Percentiles rank a stretch among this genome's conserved stretches.
These are phyloP conservation scores for Acacia crassicarpa DNA, from an alignment of 306 rosid species.

Conservation along the genomic window DNA sequence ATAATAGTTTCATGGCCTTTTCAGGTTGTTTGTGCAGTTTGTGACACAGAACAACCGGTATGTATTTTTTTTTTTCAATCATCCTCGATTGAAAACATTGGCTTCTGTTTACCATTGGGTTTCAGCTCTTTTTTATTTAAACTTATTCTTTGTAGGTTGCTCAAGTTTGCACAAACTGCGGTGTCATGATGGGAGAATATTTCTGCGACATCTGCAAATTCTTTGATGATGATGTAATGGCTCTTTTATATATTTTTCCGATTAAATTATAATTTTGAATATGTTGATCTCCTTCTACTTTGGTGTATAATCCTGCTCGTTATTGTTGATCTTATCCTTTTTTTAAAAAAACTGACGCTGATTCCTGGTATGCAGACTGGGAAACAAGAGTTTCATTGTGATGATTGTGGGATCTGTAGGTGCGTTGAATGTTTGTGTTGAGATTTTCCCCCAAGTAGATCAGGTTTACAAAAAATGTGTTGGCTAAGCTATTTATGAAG, in stretches of 20 bases:
- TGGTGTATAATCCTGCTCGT: constrained; percentile 3
- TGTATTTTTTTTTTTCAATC: constrained; percentile 8
- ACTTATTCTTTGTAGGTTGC: constrained; percentile 52
- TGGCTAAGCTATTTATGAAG: neutral
- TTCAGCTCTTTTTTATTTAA: constrained; percentile 1
- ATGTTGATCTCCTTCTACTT: constrained; percentile 12
- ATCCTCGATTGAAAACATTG: neutral
- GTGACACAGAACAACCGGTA: constrained; percentile 98
- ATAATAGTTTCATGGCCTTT: constrained; percentile 26
- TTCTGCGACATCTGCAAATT: constrained; percentile 88
- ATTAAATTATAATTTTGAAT: constrained; percentile 17
- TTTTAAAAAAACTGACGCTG: constrained; percentile 17
- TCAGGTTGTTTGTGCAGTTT: constrained; percentile 92
- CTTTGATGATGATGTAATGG: constrained; percentile 85
- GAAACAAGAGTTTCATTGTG: constrained; percentile 84
- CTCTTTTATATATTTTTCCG: constrained; percentile 15
- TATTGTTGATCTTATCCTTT: constrained; percentile 14
- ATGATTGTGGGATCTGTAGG: constrained; percentile 99
- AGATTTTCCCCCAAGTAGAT: neutral
- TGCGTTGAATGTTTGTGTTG: constrained; percentile 23
- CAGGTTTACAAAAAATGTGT: neutral
- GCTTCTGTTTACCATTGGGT: constrained; percentile 11
- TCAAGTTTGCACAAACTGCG: constrained; percentile 90
- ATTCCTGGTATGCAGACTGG: constrained; percentile 48
- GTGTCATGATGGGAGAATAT: constrained; percentile 93